phyloP scores from a whole-genome alignment of 1,284 basidiomycete genomes.

The Trametes sp. region DNA sequence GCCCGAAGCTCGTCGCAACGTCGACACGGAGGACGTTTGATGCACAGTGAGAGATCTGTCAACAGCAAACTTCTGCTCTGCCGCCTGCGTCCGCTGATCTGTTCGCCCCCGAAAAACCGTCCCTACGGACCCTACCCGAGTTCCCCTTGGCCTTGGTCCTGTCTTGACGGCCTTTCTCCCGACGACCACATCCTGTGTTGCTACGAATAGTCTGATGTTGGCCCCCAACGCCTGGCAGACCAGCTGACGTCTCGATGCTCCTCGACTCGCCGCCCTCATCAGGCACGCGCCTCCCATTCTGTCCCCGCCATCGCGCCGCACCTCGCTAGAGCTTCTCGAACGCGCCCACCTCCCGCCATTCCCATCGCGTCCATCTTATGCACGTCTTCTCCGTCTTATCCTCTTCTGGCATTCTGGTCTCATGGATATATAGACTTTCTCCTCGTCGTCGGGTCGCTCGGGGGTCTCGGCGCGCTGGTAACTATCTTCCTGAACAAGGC shows the following conservation, averaged over 20 bases:
- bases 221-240: background rate
- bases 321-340: slow-evolving; percentile 10
- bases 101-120: slow-evolving; percentile 1
- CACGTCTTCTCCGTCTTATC: background rate
- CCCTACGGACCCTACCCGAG: background rate
- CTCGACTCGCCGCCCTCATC: slow-evolving; percentile 2
- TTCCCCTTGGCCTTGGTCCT: background rate
- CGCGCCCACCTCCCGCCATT: background rate
- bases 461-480: background rate
- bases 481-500: background rate
- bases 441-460: background rate
- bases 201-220: too few relatives aligned
- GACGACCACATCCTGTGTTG: too few relatives aligned
- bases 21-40: background rate
- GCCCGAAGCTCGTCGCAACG: background rate
- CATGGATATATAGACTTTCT: background rate
- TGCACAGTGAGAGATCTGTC: slow-evolving; percentile 9
- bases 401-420: background rate
- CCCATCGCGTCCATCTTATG: background rate
- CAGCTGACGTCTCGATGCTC: slow-evolving; percentile 5
- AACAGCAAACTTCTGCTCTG: background rate
- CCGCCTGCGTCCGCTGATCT: slow-evolving; percentile 4
- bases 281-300: slow-evolving; percentile 6
- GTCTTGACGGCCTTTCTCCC: background rate
- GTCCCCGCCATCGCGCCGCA: background rate